Percentiles rank a stretch among this genome's conserved stretches.
Conservation (phyloP, 1,284 basidiomycete species). For the Cutaneotrichosporon spelunceum region DNA sequence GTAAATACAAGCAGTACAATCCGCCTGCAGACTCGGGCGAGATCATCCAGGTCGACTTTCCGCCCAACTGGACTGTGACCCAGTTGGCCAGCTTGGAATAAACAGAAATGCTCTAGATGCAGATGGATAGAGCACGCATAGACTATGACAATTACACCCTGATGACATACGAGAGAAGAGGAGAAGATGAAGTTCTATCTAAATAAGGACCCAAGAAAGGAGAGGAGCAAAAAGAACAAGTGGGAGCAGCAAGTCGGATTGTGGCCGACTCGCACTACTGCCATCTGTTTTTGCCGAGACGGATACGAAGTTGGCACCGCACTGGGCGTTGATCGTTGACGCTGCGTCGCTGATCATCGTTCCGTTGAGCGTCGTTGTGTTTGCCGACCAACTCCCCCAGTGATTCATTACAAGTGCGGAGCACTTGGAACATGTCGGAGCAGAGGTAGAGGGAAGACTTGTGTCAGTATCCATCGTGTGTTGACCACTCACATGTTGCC, state of each 20-base stretch:
- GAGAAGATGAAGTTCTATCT: background rate
- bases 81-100: slow-evolving; percentile 18
- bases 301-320: slow-evolving; percentile 36
- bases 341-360: slow-evolving; percentile 36
- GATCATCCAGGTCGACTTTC: slow-evolving; percentile 2
- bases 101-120: background rate
- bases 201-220: slow-evolving; percentile 5
- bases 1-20: background rate
- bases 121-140: slow-evolving; percentile 1
- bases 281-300: slow-evolving; percentile 2
- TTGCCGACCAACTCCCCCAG: slow-evolving; percentile 26
- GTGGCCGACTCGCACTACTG: background rate
- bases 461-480: background rate
- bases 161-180: background rate
- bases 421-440: slow-evolving; percentile 47
- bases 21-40: background rate
- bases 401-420: slow-evolving; percentile 40
- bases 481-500: slow-evolving; percentile 42
- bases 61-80: slow-evolving; percentile 8
- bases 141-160: slow-evolving; percentile 10
- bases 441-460: slow-evolving; percentile 40
- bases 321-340: slow-evolving; percentile 36
- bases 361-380: slow-evolving; percentile 37
- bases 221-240: background rate
- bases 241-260: background rate